Conservation (phyloP, 176 grass and related monocot genomes). For the Phoenix roebelenii region DNA sequence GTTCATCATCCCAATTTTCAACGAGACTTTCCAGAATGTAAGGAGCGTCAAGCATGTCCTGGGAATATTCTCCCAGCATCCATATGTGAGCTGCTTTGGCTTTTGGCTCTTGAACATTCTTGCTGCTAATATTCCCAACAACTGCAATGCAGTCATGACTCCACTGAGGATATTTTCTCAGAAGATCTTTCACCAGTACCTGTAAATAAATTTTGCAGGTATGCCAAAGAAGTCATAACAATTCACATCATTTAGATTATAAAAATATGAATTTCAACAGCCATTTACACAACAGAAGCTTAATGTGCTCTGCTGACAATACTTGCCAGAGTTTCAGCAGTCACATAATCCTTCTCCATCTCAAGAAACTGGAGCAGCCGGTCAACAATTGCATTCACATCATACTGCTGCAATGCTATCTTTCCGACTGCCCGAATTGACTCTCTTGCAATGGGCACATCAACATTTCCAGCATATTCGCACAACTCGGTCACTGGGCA, state of each 20-base stretch:
- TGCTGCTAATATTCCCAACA: constrained; percentile 99
- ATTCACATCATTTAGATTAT: too few species aligned
- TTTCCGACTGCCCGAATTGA: constrained; percentile 98
- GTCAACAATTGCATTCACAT: constrained; percentile 97
- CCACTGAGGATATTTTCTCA: constrained; percentile 99
- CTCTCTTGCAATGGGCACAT: constrained; percentile 88
- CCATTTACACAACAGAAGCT: too few species aligned
- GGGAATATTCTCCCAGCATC: constrained; percentile 99
- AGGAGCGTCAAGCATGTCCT: constrained; percentile 93
- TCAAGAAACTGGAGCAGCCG: constrained; percentile 99
- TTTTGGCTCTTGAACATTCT: constrained; percentile 97
- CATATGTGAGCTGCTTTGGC: constrained; percentile 96
- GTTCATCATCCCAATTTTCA: constrained; percentile 94
- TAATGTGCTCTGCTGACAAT: neutral
- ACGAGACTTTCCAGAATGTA: constrained; percentile 84
- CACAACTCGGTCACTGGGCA: constrained; percentile 82
- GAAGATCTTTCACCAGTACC: constrained; percentile 97
- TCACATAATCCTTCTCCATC: constrained; percentile 99
- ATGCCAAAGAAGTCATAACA: too few species aligned
- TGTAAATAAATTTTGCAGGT: constrained; percentile 17
- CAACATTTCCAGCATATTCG: constrained; percentile 99
- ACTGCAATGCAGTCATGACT: constrained; percentile 99
- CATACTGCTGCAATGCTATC: constrained; percentile 97
- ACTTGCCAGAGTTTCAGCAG: constrained; percentile 93
- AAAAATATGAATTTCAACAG: too few species aligned